These are phyloP conservation scores for Podospora appendiculata DNA, from an alignment of 495 filamentous ascomycete species.

Conservation along the genomic window DNA sequence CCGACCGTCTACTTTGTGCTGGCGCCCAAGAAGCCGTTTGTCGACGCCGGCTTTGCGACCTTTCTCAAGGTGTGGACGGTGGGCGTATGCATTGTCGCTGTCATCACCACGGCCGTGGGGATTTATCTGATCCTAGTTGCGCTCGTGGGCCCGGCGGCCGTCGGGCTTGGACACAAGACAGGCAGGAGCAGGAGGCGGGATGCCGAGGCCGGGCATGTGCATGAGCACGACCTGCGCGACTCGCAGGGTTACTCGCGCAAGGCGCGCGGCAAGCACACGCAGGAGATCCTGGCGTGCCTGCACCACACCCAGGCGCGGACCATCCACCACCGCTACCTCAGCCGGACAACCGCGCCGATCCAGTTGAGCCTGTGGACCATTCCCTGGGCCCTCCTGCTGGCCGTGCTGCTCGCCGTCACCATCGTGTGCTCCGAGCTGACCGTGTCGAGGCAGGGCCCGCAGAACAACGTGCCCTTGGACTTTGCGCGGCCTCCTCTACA, in stretches of 20 bases:
- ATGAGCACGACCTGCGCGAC: conserved; percentile 6
- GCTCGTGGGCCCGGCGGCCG: conserved; percentile 8
- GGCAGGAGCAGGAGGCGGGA: neutral
- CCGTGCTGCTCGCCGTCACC: conserved; percentile 14
- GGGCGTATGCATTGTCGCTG: conserved; percentile 19
- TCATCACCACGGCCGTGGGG: conserved; percentile 17
- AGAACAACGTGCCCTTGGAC: conserved; percentile 17
- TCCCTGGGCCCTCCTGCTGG: conserved; percentile 19
- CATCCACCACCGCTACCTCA: conserved; percentile 14
- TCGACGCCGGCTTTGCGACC: conserved; percentile 11
- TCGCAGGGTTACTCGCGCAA: conserved; percentile 12
- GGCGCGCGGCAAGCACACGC: conserved; percentile 14
- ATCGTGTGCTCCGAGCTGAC: conserved; percentile 19
- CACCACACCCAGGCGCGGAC: conserved; percentile 13
- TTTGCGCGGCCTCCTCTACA: conserved; percentile 19
- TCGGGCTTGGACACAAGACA: conserved; percentile 5
- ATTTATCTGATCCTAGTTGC: conserved; percentile 16
- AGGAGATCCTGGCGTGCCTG: conserved; percentile 18
- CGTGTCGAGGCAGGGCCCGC: conserved; percentile 12
- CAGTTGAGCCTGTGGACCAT: conserved; percentile 19
- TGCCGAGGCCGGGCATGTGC: conserved; percentile 7
- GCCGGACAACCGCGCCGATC: conserved; percentile 7
- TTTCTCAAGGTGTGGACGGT: conserved; percentile 23
- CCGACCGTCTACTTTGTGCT: conserved; percentile 25
- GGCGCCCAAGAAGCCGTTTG: conserved; percentile 21